phyloP scores from a whole-genome alignment of 2,329 filamentous ascomycete genomes.

The Aquanectria penicillioides region DNA sequence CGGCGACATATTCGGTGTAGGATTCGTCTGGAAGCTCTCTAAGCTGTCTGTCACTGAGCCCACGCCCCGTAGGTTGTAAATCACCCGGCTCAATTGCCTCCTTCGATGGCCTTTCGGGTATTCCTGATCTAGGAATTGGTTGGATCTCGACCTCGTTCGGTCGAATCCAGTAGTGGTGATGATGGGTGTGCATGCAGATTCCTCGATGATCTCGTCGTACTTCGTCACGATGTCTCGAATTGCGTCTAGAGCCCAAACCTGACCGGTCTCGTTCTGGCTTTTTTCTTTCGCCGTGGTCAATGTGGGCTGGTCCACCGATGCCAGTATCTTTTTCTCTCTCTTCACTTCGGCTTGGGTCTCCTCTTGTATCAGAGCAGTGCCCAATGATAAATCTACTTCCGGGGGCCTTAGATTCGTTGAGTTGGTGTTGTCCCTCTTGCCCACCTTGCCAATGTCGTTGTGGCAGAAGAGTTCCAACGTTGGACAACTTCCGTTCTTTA shows the following conservation, averaged over 20 bases:
- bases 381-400: conserved; percentile 12
- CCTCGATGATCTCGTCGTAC: conserved; percentile 31
- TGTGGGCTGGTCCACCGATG: conserved; percentile 19
- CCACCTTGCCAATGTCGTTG: conserved; percentile 2
- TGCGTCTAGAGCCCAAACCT: conserved; percentile 34
- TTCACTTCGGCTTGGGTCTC: conserved; percentile 30
- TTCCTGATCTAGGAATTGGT: conserved; percentile 4
- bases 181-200: conserved; percentile 67
- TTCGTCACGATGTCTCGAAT: conserved; percentile 36
- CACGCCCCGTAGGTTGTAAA: conserved; percentile 36
- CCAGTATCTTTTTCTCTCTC: conserved; percentile 11
- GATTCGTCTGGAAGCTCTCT: conserved; percentile 30
- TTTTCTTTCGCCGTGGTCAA: conserved; percentile 14
- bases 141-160: conserved; percentile 40
- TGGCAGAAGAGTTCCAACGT: conserved; percentile 7
- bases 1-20: conserved; percentile 41
- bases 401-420: conserved; percentile 10
- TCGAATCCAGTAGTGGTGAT: conserved; percentile 70
- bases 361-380: conserved; percentile 13
- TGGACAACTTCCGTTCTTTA: background rate
- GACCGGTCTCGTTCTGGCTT: conserved; percentile 15
- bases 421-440: conserved; percentile 9
- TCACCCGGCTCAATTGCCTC: conserved; percentile 26
- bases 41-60: conserved; percentile 29
- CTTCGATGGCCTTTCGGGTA: background rate